phyloP scores from a whole-genome alignment of 371 early-diverging fungal genomes.

The Mortierella sp. region DNA sequence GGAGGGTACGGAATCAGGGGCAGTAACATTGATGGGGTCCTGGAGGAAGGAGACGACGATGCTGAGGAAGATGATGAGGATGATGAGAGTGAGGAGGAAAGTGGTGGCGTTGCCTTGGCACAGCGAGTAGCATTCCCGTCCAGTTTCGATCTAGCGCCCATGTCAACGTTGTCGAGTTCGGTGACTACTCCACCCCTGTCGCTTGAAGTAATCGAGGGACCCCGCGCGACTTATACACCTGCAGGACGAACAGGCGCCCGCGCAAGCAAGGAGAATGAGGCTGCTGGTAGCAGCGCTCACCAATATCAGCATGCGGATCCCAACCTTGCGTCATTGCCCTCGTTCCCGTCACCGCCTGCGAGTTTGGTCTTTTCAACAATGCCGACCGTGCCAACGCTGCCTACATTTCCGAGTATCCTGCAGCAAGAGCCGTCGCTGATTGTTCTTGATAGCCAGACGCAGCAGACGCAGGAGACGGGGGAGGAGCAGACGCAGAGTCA shows the following conservation, averaged over 20 bases:
- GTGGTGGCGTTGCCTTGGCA: constrained; percentile 9
- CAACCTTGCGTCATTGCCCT: not conserved
- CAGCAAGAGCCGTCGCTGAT: constrained; percentile 25
- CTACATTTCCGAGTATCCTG: constrained; percentile 18
- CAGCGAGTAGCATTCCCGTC: constrained; percentile 28
- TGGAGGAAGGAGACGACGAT: not conserved
- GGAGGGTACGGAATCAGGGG: not conserved
- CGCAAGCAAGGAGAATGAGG: not conserved
- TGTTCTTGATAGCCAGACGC: constrained; percentile 25
- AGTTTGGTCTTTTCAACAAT: constrained; percentile 12
- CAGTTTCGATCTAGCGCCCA: constrained; percentile 24
- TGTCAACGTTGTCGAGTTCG: not conserved
- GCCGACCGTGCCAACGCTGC: constrained; percentile 18
- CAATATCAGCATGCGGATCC: not conserved
- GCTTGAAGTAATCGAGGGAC: not conserved
- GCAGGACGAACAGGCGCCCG: not conserved
- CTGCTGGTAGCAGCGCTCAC: not conserved
- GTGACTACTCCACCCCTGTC: not conserved
- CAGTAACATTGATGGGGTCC: constrained; percentile 1
- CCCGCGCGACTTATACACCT: not conserved
- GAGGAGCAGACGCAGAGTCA: not conserved
- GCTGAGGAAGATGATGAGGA: constrained; percentile 4
- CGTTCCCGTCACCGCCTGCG: constrained; percentile 27
- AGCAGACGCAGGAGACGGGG: not conserved
- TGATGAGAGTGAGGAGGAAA: constrained; percentile 2